Evolutionary conservation across 1,139 yeast genomes (phyloP), one percentile per base, ranked within the genome.

Genomic region (Debaryomyces coudertii): DNA sequence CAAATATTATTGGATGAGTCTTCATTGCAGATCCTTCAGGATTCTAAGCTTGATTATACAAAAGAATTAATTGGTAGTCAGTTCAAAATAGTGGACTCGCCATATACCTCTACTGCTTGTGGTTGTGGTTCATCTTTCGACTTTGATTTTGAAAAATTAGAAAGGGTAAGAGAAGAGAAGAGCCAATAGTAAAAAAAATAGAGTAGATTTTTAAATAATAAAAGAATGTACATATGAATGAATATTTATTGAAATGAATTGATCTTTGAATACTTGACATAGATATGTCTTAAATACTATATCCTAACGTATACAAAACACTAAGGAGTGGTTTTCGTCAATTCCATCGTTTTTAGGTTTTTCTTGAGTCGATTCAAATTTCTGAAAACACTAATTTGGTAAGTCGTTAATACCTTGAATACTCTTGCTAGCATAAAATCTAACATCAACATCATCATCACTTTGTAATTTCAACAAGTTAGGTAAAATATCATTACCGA

Each of bases 91-190:
- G 83, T 86, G 22, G 95, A 90, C 56, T 89, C 96, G 53, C 96
- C 96, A 0, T 87, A 87, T 58, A 85, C 97, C 23, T 84, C 90
- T 27, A 86, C 95, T 40, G 85, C 95, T 42, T 95, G 99, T 70
- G 99, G 99, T 0, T 93, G 99, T 68, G 99, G 99, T 0, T 80
- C 96, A 18, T 89, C 97, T 47, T 93, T 93, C 67, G 97, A 92
- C 62, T 83, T 92, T 58, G 95, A 87, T 61, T 84, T 85, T 47
- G 82, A 80, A n/a, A 81, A 81, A 56, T 60, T 72, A 47, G 62
- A 63, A 46, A 51, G 56, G 51, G 66, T 63, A 49, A 47, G 51
- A 46, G 56, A 51, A 22, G 52, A 49, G 36, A 48, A 18, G 48
- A 22, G 47, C 33, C 5, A 36, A 36, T 5, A 37, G 47, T 18